phyloP scores from a whole-genome alignment of 2,329 filamentous ascomycete species.

The Biscogniauxia sp. region DNA sequence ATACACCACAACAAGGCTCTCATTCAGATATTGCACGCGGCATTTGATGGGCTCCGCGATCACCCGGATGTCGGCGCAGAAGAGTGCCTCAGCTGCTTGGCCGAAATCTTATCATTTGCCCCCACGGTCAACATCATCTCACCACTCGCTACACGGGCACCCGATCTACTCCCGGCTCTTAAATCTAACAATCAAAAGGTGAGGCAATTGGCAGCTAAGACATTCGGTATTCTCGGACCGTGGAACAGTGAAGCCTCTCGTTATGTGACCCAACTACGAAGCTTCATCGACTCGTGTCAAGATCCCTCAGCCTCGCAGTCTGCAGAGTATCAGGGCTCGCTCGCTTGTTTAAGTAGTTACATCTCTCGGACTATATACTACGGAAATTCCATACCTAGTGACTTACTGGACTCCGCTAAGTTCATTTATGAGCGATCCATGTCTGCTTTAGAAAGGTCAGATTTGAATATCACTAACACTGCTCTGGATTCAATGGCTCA shows the following conservation, averaged over 20 bases:
- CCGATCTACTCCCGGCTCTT: constrained; percentile 57
- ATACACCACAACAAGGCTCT: constrained; percentile 39
- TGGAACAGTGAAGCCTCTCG: constrained; percentile 50
- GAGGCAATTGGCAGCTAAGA: constrained; percentile 64
- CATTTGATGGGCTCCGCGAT: constrained; percentile 57
- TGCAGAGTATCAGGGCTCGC: constrained; percentile 31
- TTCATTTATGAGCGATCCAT: constrained; percentile 22
- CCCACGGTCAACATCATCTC: constrained; percentile 31
- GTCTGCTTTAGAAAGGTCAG: constrained; percentile 15
- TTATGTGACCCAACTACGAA: constrained; percentile 37
- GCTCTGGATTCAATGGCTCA: constrained; percentile 32
- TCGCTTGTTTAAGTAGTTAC: constrained; percentile 29
- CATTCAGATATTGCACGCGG: constrained; percentile 47
- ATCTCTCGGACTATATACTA: constrained; percentile 28
- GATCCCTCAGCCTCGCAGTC: constrained; percentile 28
- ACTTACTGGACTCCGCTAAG: constrained; percentile 23
- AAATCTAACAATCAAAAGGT: constrained; percentile 70
- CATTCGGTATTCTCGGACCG: constrained; percentile 73
- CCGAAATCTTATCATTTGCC: constrained; percentile 29
- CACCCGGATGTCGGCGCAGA: constrained; percentile 35
- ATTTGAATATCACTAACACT: constrained; percentile 25
- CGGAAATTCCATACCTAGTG: constrained; percentile 16
- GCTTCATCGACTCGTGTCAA: constrained; percentile 22
- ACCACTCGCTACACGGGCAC: constrained; percentile 43
- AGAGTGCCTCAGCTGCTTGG: constrained; percentile 28